These are phyloP conservation scores for Millerozyma acaciae DNA, from an alignment of 805 yeast species.

Conservation along the genomic window DNA sequence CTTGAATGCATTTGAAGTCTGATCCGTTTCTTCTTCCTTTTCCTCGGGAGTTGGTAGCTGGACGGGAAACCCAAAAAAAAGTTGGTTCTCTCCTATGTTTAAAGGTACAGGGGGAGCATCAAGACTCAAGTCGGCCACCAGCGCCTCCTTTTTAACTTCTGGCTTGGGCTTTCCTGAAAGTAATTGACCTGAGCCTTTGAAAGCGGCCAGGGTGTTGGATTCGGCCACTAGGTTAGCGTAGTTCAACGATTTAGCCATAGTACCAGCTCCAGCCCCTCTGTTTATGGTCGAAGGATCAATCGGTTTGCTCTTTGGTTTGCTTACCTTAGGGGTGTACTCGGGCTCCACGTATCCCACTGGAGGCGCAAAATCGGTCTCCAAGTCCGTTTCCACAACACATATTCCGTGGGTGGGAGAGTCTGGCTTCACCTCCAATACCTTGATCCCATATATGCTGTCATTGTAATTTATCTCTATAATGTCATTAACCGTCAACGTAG, in stretches of 20 bases:
- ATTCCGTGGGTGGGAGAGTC: conserved; percentile 61
- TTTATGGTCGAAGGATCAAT: conserved; percentile 32
- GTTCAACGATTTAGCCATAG: conserved; percentile 73
- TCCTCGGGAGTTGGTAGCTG: conserved; percentile 38
- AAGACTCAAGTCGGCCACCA: conserved; percentile 44
- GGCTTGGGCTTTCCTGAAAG: conserved; percentile 57
- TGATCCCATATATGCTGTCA: conserved; percentile 70
- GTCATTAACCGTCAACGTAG: conserved; percentile 82
- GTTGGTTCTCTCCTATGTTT: conserved; percentile 73
- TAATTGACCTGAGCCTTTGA: conserved; percentile 64
- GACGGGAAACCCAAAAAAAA: conserved; percentile 91
- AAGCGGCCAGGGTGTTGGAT: conserved; percentile 29
- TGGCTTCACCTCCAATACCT: conserved; percentile 85
- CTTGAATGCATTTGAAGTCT: conserved; percentile 33
- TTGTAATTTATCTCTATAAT: conserved; percentile 83
- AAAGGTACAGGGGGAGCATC: conserved; percentile 70
- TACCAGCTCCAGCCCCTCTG: conserved; percentile 48
- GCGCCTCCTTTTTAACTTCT: conserved; percentile 19
- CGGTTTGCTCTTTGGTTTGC: conserved; percentile 30
- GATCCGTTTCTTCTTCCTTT: conserved; percentile 28
- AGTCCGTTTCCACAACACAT: conserved; percentile 94
- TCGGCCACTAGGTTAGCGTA: conserved; percentile 56
- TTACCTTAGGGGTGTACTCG: conserved; percentile 46
- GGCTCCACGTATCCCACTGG: conserved; percentile 99
- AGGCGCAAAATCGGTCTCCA: conserved; percentile 96